Evolutionary conservation across 1,284 basidiomycete genomes (phyloP), one percentile per base, ranked within the genome.

Genomic region (Irpex lacteus): DNA sequence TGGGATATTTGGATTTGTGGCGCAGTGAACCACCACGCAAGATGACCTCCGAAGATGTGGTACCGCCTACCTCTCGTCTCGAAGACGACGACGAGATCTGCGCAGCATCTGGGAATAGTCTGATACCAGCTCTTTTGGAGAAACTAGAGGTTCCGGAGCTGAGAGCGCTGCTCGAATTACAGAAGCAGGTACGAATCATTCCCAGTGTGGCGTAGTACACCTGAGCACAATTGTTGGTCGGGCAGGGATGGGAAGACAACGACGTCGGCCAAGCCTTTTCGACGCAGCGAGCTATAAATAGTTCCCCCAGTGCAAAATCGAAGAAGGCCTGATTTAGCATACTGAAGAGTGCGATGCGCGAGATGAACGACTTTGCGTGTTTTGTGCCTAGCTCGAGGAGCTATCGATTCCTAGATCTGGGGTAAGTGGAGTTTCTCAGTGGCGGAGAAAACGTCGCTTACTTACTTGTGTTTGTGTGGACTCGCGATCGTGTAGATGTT

Each of bases 401-500:
- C 3, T 50, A 68, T 7, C 34, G 62, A 6, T 72, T 72, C 50
- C 63, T 72, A 3, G 70, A 72, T 59, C 52, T 72, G 6, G 68
- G 70, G 68, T 72, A 54, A 38, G 64, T 50, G 4, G 18, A 1
- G 34, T 7, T 4, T 21, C 15, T 26, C 5, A 2, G 44, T 8
- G 8, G 6, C 21, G 15, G 32, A 26, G 11, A 19, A 5, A 26
- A 37, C 50, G 11, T 5, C 9, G 21, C 21, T 26, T 26, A 26
- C 21, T 26, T 26, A 26, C 21, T 2, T 26, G 21, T 26, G 21
- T 26, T 26, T 26, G 21, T 26, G 21, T 26, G 21, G 21, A 32
- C 32, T 50, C 8, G 32, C 44, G 13, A 19, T n/a, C 32, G 19
- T 15, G 1, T 53, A 78, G 76, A 37, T 77, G 76, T 58, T 74